A percentile compares a stretch with the other conserved stretches of the same genome.
Conservation (phyloP, 2,329 filamentous ascomycete species). For the Ophiocordyceps australis region DNA sequence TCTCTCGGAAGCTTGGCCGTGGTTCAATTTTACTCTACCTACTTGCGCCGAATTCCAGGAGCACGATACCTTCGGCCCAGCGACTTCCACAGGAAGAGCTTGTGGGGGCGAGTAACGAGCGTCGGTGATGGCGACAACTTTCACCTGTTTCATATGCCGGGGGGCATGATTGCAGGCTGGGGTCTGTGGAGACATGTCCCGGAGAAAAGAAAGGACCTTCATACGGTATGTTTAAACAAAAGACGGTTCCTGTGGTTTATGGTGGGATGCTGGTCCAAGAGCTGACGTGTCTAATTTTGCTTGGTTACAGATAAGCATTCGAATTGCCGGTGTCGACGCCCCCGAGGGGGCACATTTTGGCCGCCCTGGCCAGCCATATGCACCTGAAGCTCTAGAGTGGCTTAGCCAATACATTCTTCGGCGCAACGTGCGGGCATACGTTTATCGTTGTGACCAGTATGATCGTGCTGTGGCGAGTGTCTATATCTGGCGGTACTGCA, state of each 20-base stretch:
- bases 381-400: slow-evolving; percentile 66
- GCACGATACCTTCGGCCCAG: slow-evolving; percentile 55
- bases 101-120: slow-evolving; percentile 77
- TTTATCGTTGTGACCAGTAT: slow-evolving; percentile 82
- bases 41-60: slow-evolving; percentile 70
- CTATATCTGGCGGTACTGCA: slow-evolving; percentile 48
- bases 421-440: slow-evolving; percentile 60
- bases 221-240: too few species aligned
- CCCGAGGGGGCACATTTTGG: slow-evolving; percentile 91
- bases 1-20: slow-evolving; percentile 18
- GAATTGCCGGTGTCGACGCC: slow-evolving; percentile 82
- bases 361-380: slow-evolving; percentile 65
- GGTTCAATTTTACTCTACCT: slow-evolving; percentile 46
- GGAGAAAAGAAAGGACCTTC: too few species aligned
- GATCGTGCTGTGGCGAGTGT: slow-evolving; percentile 79
- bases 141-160: slow-evolving; percentile 83
- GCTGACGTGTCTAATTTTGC: too few species aligned
- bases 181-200: too few species aligned
- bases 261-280: too few species aligned
- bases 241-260: too few species aligned
- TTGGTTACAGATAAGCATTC: slow-evolving; percentile 67
- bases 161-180: slow-evolving; percentile 77
- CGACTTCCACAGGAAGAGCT: slow-evolving; percentile 55
- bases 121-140: slow-evolving; percentile 97
- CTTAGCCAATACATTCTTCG: slow-evolving; percentile 55